phyloP scores from a whole-genome alignment of 169 alveolate species.

The Cyclospora cayetanensis region DNA sequence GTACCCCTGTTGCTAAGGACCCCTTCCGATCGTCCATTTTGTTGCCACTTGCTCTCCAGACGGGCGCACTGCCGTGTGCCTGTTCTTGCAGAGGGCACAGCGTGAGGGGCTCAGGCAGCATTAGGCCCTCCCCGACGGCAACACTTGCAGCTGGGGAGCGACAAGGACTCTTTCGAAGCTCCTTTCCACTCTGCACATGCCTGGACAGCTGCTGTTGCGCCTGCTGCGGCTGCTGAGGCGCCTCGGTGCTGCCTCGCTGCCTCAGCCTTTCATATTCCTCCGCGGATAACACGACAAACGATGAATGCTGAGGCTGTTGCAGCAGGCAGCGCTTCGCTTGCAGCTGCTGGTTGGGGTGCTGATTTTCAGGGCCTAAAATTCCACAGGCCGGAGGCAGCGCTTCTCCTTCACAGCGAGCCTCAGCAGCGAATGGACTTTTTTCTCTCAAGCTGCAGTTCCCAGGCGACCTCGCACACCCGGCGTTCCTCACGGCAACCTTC shows the following conservation, averaged over 20 bases:
- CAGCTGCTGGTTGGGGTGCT: neutral
- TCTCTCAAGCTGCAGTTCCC: neutral
- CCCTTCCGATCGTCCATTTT: neutral
- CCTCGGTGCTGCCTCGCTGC: neutral
- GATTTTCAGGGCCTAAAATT: neutral
- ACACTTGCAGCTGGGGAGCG: neutral
- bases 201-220: neutral
- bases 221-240: neutral
- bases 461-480: neutral
- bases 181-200: too few relatives aligned
- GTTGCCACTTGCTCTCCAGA: neutral
- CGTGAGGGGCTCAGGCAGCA: neutral
- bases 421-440: conserved; percentile 10
- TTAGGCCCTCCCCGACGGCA: neutral
- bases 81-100: neutral
- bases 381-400: neutral
- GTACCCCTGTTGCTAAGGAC: neutral
- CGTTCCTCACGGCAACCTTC: neutral
- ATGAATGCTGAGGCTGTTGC: neutral
- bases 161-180: too few relatives aligned
- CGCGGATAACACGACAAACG: conserved; percentile 1
- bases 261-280: conserved; percentile 9
- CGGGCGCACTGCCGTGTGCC: neutral
- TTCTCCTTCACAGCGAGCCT: neutral
- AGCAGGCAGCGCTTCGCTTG: too few relatives aligned